Evolutionary conservation across 2,329 filamentous ascomycete species (phyloP).

Genomic region (Aspergillus jensenii): DNA sequence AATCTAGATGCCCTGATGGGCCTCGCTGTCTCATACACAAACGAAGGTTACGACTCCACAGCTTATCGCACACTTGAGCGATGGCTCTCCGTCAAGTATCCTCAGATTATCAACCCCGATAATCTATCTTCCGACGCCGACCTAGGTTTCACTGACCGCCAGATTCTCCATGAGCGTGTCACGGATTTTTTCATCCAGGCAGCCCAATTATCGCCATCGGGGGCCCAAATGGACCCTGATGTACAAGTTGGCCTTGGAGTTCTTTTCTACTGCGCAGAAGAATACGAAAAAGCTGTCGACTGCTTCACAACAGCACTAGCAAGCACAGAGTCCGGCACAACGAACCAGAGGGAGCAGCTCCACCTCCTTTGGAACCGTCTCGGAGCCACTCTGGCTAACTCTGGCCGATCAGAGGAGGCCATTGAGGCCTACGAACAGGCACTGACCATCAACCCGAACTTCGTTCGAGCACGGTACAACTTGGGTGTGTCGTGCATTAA

Average conservation of each 20-base stretch:
- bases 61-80: conserved; percentile 95
- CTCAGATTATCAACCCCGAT: conserved; percentile 70
- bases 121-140: conserved; percentile 75
- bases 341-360: conserved; percentile 80
- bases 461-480: conserved; percentile 95
- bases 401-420: conserved; percentile 87
- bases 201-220: conserved; percentile 85
- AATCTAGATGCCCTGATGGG: conserved; percentile 93
- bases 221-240: conserved; percentile 96
- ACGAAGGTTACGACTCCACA: conserved; percentile 96
- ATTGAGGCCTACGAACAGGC: conserved; percentile 96
- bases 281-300: conserved; percentile 97
- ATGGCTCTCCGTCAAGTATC: conserved; percentile 96
- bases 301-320: conserved; percentile 93
- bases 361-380: conserved; percentile 97
- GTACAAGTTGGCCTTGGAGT: conserved; percentile 97
- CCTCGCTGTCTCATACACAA: conserved; percentile 93
- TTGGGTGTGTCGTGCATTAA: conserved; percentile 96
- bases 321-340: conserved; percentile 76
- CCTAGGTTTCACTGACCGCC: conserved; percentile 90
- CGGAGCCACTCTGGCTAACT: conserved; percentile 93
- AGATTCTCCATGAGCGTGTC: conserved; percentile 84
- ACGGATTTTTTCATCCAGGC: conserved; percentile 89
- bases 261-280: conserved; percentile 95
- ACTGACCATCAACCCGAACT: conserved; percentile 86